Conservation (phyloP, 306 rosid species). For the Mimosa bimucronata region DNA sequence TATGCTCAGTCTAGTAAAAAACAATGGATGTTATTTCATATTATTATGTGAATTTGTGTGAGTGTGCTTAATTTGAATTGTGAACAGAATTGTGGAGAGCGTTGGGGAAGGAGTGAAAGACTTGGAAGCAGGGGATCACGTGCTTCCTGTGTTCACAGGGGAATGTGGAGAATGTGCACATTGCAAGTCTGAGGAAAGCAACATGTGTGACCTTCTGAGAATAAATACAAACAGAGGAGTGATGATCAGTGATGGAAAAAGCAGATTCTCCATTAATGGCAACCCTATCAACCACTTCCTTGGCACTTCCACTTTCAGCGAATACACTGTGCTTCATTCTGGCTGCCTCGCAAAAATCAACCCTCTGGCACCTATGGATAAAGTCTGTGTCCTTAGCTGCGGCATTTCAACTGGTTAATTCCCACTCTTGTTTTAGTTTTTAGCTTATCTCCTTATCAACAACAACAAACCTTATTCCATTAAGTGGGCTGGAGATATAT, state of each 20-base stretch:
- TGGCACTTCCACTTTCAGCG: conserved; percentile 53
- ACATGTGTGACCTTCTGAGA: conserved; percentile 45
- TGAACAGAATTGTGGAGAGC: conserved; percentile 14
- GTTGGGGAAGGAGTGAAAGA: conserved; percentile 38
- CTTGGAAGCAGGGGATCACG: conserved; percentile 45
- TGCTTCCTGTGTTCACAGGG: conserved; percentile 50
- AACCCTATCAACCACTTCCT: conserved; percentile 43
- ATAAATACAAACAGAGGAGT: conserved; percentile 41
- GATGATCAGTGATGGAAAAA: conserved; percentile 45
- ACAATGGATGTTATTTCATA: too few relatives aligned
- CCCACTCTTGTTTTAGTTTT: neutral
- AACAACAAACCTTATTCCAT: too few relatives aligned
- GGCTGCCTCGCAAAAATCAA: conserved; percentile 49
- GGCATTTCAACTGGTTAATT: conserved; percentile 45
- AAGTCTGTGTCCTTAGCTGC: conserved; percentile 51
- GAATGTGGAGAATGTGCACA: conserved; percentile 47
- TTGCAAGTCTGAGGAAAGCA: conserved; percentile 51
- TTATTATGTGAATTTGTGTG: neutral
- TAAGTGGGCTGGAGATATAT: too few relatives aligned
- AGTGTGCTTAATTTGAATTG: neutral
- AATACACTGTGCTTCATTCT: conserved; percentile 48
- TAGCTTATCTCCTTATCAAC: neutral
- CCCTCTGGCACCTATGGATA: conserved; percentile 44
- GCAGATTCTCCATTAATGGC: conserved; percentile 49
- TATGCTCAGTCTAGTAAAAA: too few relatives aligned